phyloP scores from a whole-genome alignment of 352 stramenopile genomes.

The Phytophthora brassicae region DNA sequence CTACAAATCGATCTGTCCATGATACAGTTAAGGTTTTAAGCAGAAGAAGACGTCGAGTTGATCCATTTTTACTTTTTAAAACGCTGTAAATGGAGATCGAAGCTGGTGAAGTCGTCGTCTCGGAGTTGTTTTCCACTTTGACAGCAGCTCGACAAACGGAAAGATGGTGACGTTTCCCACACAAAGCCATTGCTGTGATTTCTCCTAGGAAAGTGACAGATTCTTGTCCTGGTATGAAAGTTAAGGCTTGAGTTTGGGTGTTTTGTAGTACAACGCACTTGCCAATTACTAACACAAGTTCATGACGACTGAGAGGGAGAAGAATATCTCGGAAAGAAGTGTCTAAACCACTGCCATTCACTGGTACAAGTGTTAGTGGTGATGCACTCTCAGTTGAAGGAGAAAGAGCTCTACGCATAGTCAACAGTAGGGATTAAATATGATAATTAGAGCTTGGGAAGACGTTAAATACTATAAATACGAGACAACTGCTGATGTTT shows the following conservation, averaged over 20 bases:
- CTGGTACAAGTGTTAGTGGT: slow-evolving; percentile 31
- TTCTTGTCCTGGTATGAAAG: slow-evolving; percentile 42
- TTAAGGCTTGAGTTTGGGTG: slow-evolving; percentile 56
- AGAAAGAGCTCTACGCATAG: slow-evolving; percentile 11
- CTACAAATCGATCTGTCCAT: slow-evolving; percentile 53
- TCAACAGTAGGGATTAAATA: neutral
- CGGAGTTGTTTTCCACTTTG: slow-evolving; percentile 18
- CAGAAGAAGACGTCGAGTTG: slow-evolving; percentile 21
- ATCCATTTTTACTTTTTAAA: slow-evolving; percentile 10
- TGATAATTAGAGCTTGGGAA: too few relatives aligned
- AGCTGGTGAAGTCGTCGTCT: slow-evolving; percentile 15
- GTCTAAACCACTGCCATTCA: slow-evolving; percentile 58
- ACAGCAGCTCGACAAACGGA: slow-evolving; percentile 57
- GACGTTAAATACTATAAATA: slow-evolving; percentile 28
- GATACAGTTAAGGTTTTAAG: slow-evolving; percentile 55
- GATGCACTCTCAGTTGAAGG: neutral
- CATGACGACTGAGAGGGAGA: slow-evolving; percentile 54
- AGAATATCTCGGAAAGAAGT: slow-evolving; percentile 55
- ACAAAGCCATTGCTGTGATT: slow-evolving; percentile 73
- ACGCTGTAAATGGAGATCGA: slow-evolving; percentile 45
- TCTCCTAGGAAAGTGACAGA: slow-evolving; percentile 38
- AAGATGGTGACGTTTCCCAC: slow-evolving; percentile 51
- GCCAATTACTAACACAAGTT: slow-evolving; percentile 62
- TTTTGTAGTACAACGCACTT: slow-evolving; percentile 76
- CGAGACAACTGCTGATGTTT: too few relatives aligned